Conservation (phyloP, 129 eudicot genomes). For the Glebionis coronaria region DNA sequence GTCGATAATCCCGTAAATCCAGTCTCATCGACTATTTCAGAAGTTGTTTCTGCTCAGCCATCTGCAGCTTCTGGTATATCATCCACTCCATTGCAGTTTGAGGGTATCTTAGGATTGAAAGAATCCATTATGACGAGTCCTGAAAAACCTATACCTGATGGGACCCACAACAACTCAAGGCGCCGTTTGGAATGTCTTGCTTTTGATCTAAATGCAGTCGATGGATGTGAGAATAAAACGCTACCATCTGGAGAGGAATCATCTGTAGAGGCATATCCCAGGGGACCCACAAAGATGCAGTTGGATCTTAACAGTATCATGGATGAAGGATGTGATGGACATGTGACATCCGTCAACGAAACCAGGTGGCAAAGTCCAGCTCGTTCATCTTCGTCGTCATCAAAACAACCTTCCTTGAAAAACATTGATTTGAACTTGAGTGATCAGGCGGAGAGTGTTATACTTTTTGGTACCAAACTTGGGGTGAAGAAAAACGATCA, state of each 20-base stretch:
- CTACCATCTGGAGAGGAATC: conserved; percentile 55
- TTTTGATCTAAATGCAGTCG: conserved; percentile 72
- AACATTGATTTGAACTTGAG: conserved; percentile 65
- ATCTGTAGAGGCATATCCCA: conserved; percentile 37
- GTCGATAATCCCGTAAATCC: conserved; percentile 31
- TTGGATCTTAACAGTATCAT: conserved; percentile 66
- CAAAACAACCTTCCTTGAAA: conserved; percentile 46
- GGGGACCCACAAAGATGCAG: conserved; percentile 42
- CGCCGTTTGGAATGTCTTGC: conserved; percentile 39
- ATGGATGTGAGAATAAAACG: conserved; percentile 33
- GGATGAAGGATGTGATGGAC: conserved; percentile 46
- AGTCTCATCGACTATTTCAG: conserved; percentile 38
- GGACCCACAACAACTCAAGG: conserved; percentile 34
- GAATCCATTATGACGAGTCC: conserved; percentile 77
- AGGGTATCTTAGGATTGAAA: conserved; percentile 77
- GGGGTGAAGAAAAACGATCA: conserved; percentile 42
- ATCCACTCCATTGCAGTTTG: conserved; percentile 51
- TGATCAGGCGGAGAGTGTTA: conserved; percentile 48
- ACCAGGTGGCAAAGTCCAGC: conserved; percentile 45
- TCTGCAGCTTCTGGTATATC: conserved; percentile 47
- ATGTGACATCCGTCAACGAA: conserved; percentile 27
- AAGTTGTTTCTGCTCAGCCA: conserved; percentile 67
- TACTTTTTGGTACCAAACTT: conserved; percentile 64
- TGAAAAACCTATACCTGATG: conserved; percentile 49
- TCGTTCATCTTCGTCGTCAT: conserved; percentile 60